Evolutionary conservation across 306 rosid genomes (phyloP).

Genomic region (Hippophae gyantsensis): DNA sequence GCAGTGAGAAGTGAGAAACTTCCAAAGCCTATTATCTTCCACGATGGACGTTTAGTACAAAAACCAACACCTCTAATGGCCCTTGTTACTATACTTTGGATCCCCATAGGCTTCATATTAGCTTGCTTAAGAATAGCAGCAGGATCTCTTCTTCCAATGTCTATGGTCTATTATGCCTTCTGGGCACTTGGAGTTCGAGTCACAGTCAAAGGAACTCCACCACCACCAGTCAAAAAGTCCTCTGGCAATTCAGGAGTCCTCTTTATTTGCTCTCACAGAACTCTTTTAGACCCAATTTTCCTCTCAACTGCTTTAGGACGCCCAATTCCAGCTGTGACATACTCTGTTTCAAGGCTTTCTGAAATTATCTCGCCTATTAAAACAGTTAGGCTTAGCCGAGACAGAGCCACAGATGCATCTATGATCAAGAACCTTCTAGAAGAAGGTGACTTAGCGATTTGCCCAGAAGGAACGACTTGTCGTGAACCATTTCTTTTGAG

Average conservation of each 20-base stretch:
- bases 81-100: slow-evolving; percentile 53
- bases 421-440: slow-evolving; percentile 53
- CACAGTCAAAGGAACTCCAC: slow-evolving; percentile 50
- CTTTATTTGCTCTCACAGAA: slow-evolving; percentile 67
- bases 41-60: slow-evolving; percentile 66
- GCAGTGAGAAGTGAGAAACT: slow-evolving; percentile 46
- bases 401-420: slow-evolving; percentile 48
- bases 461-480: slow-evolving; percentile 75
- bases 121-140: slow-evolving; percentile 63
- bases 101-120: slow-evolving; percentile 56
- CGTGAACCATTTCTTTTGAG: slow-evolving; percentile 59
- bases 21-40: slow-evolving; percentile 74
- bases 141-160: slow-evolving; percentile 78
- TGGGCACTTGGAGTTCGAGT: slow-evolving; percentile 65
- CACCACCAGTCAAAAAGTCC: slow-evolving; percentile 42
- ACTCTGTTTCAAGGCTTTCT: slow-evolving; percentile 66
- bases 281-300: slow-evolving; percentile 68
- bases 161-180: slow-evolving; percentile 52
- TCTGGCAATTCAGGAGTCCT: slow-evolving; percentile 36
- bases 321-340: slow-evolving; percentile 66
- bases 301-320: slow-evolving; percentile 73
- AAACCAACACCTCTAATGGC: slow-evolving; percentile 64
- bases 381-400: slow-evolving; percentile 52
- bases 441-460: slow-evolving; percentile 63
- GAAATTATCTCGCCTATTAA: slow-evolving; percentile 69